These are phyloP conservation scores for Phytophthora pluvialis DNA, from an alignment of 352 stramenopile genomes.

Conservation along the genomic window DNA sequence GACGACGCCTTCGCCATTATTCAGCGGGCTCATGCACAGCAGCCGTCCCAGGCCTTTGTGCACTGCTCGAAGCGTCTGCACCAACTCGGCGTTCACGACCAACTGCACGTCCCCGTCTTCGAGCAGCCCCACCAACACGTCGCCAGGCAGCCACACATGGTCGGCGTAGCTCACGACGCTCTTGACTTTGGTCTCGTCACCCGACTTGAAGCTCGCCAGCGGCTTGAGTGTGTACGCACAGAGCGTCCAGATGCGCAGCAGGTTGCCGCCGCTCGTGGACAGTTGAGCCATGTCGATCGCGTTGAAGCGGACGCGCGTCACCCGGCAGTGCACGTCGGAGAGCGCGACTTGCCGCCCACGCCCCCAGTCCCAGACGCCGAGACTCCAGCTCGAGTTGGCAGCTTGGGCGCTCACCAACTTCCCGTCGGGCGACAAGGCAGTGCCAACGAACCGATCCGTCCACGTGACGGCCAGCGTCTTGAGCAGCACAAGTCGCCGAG, in stretches of 20 bases:
- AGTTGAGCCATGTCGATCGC: constrained; percentile 80
- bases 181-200: constrained; percentile 62
- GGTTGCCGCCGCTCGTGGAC: constrained; percentile 69
- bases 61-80: constrained; percentile 70
- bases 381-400: constrained; percentile 57
- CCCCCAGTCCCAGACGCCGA: constrained; percentile 84
- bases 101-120: constrained; percentile 80
- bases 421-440: constrained; percentile 69
- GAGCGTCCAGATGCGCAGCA: constrained; percentile 82
- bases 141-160: constrained; percentile 73
- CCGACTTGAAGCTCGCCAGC: constrained; percentile 80
- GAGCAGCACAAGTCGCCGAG: constrained; percentile 33
- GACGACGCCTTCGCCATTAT: constrained; percentile 61
- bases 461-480: constrained; percentile 58
- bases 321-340: constrained; percentile 70
- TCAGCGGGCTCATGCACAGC: constrained; percentile 48
- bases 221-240: constrained; percentile 73
- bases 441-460: constrained; percentile 59
- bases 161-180: constrained; percentile 64
- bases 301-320: constrained; percentile 81
- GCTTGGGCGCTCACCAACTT: constrained; percentile 71
- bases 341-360: constrained; percentile 65
- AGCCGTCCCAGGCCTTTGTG: constrained; percentile 51
- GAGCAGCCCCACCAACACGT: constrained; percentile 70
- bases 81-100: constrained; percentile 73